Evolutionary conservation across 2,329 filamentous ascomycete genomes (phyloP), one percentile per base, ranked within the genome.

Genomic region (Coniochaeta hoffmannii): DNA sequence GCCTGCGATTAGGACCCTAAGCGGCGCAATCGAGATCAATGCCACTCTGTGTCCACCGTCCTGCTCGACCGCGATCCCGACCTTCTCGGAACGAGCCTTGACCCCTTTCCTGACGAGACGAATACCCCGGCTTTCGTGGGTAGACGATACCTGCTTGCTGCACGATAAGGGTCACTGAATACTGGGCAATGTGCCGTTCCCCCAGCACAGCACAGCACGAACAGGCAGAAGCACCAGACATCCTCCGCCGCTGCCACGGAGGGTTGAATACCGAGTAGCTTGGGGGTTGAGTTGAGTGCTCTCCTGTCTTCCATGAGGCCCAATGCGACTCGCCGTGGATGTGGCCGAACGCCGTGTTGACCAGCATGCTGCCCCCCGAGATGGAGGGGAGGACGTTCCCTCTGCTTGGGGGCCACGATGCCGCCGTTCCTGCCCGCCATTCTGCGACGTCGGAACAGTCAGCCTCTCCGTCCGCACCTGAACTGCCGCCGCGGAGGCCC

Each of bases 351-450:
- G 57, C 34, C 52, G 54, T 53, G 44, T 44, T 60, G 53, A 61
- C 59, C 36, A 63, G 59, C 52, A 55, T 58, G 26, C 56, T 57
- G 26, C 61, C 58, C 54, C 57, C 54, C 54, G 59, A 57, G 38
- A 68, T 66, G 65, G 64, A 64, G 24, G 62, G 59, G 56, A 61
- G 65, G 60, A 54, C 60, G 57, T 59, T 63, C 62, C 56, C 64
- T 60, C 51, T 65, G 59, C 65, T 64, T n/a, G n/a, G n/a, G 63
- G 55, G 57, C 55, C 55, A 58, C 31, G 58, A 58, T 53, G 58
- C 57, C 31, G 55, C 44, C 38, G 30, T 57, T 31, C 54, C 59
- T 12, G 58, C 60, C 44, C 57, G 58, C 9, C 58, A 60, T 26
- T 60, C 62, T 26, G 61, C 62, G 44, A 59, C 60, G 17, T 54